These are phyloP conservation scores for Monilinia vaccinii-corymbosi DNA, from an alignment of 2,329 filamentous ascomycete species.

Conservation along the genomic window DNA sequence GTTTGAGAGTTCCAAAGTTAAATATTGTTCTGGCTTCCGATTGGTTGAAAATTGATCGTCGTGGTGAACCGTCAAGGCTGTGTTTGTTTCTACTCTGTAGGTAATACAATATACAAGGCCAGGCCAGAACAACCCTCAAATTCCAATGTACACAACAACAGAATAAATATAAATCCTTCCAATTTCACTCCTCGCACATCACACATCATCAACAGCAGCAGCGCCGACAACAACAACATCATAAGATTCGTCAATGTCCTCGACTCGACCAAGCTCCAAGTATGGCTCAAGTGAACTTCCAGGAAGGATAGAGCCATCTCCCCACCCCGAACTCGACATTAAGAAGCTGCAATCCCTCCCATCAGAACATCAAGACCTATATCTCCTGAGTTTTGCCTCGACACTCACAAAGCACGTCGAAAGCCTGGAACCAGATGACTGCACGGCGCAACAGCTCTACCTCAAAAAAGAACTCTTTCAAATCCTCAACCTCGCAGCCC, in stretches of 20 bases:
- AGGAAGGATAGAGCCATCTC: conserved; percentile 33
- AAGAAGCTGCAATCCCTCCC: conserved; percentile 82
- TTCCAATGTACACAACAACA: conserved; percentile 1
- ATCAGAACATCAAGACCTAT: conserved; percentile 91
- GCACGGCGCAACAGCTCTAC: conserved; percentile 80
- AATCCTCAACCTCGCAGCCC: conserved; percentile 73
- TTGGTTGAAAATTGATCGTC: conserved; percentile 4
- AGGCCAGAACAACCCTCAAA: conserved; percentile 9
- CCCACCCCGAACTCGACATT: conserved; percentile 75
- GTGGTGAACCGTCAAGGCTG: background rate
- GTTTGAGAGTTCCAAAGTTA: background rate
- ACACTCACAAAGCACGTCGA: conserved; percentile 74
- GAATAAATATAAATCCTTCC: background rate
- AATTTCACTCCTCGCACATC: no score
- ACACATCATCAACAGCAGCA: no score
- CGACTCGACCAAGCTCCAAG: conserved; percentile 23
- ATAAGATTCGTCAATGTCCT: conserved; percentile 27
- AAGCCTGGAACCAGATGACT: conserved; percentile 64
- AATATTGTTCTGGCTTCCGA: conserved; percentile 9
- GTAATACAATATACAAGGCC: no score
- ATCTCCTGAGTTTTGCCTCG: conserved; percentile 81
- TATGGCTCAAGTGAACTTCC: conserved; percentile 29
- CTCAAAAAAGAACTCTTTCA: conserved; percentile 93
- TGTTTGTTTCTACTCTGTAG: no score
- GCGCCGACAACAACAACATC: background rate